Conservation (phyloP, 768 basidiomycete genomes). For the Auricularia sp. region DNA sequence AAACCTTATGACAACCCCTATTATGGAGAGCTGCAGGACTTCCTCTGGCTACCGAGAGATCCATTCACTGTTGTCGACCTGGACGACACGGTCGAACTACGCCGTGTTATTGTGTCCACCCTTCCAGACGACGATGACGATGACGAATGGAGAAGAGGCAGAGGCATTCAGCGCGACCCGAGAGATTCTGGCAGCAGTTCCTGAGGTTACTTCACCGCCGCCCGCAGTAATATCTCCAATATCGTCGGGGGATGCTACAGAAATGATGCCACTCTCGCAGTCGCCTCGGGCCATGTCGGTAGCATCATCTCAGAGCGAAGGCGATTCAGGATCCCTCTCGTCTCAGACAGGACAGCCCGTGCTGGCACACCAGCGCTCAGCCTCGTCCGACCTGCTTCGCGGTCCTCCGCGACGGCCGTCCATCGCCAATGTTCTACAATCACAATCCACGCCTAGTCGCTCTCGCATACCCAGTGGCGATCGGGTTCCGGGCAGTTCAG, state of each 20-base stretch:
- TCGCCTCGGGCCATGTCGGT: background rate
- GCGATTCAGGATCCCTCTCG: too few species aligned
- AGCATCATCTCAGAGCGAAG: background rate
- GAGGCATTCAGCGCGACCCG: background rate
- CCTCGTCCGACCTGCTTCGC: background rate
- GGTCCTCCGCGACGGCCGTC: background rate
- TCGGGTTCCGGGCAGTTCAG: background rate
- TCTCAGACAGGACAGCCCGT: too few species aligned
- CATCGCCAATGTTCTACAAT: background rate
- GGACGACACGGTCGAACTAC: background rate
- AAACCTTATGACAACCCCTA: background rate
- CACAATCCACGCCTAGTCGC: background rate
- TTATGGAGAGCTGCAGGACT: background rate
- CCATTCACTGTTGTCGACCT: background rate
- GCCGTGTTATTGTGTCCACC: background rate
- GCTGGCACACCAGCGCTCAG: too few species aligned
- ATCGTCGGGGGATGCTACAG: background rate
- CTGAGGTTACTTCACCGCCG: background rate
- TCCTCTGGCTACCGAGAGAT: background rate
- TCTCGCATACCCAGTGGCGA: background rate
- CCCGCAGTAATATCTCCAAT: background rate
- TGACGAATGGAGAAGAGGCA: background rate
- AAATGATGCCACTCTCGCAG: background rate
- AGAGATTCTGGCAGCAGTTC: background rate
- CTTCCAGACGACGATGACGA: background rate